Base-by-base conservation (phyloP, 352 stramenopile species). In the Phytophthora sp. region DNA sequence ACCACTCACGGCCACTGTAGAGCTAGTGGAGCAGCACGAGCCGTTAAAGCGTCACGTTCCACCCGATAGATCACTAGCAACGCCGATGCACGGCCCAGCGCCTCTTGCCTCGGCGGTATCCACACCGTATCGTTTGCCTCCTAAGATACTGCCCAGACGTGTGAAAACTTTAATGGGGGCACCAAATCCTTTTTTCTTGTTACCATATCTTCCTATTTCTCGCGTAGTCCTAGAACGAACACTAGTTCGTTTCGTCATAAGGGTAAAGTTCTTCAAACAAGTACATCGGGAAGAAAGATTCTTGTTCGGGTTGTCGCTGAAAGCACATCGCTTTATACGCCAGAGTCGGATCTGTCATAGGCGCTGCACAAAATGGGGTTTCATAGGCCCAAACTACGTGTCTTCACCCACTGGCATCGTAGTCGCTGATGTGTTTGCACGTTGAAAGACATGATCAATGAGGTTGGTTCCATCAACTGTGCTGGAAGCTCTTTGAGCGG, bases 321-420 rank as follows among this genome's bases (percentile, higher is more conserved):
- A 57, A 62, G 41, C 62, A 71, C 55, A 71, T 58, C 0, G 54
- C 55, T 46, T 71, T 38, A 20, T 43, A 62, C 2, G 49, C 48
- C 3, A 71, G 49, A 4, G 30, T 53, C 28, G 55, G 44, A 17
- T 71, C 62, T 10, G 54, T 12, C 46, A 62, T 50, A 4, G 50
- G 34, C 17, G 32, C 13, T 18, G 23, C 15, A 18, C 62, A 71
- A 31, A 54, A 66, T 4, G 62, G 62, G 1, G 55, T 66, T 15
- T 44, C 28, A 17, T 26, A 41, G 1, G 50, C 42, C 55, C 50
- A 71, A 3, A 71, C 48, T 20, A 57, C 56, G 34, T 15, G 13
- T 41, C n/a, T 62, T 71, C n/a, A 66, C 54, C 61, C 61, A 69
- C 8, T 24, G 54, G 62, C 20, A 70, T 45, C 1, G 34, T 44